Base-by-base conservation (phyloP, 805 yeast species). In the Cyberlindnera americana region DNA sequence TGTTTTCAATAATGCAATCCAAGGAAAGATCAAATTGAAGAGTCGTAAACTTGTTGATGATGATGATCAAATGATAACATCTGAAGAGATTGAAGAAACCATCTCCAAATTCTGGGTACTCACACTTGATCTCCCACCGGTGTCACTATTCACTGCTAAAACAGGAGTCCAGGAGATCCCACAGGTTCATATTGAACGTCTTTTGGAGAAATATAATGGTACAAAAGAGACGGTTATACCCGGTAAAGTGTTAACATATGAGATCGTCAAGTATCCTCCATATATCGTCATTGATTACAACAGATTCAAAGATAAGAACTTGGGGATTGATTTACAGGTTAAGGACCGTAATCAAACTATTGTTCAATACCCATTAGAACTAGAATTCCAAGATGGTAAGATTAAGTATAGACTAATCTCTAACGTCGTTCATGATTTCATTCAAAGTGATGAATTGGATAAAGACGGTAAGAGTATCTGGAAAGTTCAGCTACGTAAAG, bases 121-220 rank as follows among this genome's bases (percentile, higher is more conserved):
- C 11, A 61, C 81, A 0, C 55, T 86, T n/a, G 78, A 73, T 35
- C 57, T 82, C 15, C 91, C 93, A 0, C 65, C 73, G 1, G 57
- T 58, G 9, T 77, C 89, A 0, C 48, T 80, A 9, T 78, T 81
- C 53, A 70, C 69, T 45, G 77, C 73, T 47, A 75, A 72, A 8
- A 48, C 57, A 3, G 66, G 67, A 7, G 64, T 60, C 7, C 66
- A 69, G 28, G 66, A 67, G 24, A 65, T 79, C 9, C 79, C 82
- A 3, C 86, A 82, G 50, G 65, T 74, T 2, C 54, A 66, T 0
- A 43, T 83, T 7, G 44, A 54, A 2, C 54, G 61, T 5, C 54
- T 84, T n/a, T 48, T 86, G 23, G 44, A 53, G 11, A 71, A 68
- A 41, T 72, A 67, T 47, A 47, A 62, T 40, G 66, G 72, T 2